Percentiles rank a stretch among this genome's conserved stretches.
Conservation (phyloP, 345 rosid species). For the Moringa oleifera region DNA sequence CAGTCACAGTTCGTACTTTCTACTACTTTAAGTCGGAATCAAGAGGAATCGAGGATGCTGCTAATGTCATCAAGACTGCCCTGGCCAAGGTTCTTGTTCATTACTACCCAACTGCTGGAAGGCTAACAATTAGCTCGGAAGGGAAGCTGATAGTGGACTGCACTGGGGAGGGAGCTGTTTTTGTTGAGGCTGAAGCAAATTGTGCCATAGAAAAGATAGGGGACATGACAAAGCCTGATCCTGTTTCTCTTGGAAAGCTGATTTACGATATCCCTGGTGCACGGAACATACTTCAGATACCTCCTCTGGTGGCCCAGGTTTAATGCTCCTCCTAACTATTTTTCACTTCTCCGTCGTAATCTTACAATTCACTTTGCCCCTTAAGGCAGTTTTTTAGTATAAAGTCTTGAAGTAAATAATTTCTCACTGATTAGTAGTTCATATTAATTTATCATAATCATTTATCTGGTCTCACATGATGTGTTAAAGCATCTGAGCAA, state of each 20-base stretch:
- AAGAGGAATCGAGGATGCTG: slow-evolving; percentile 61
- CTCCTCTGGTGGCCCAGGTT: slow-evolving; percentile 75
- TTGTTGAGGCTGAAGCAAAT: slow-evolving; percentile 78
- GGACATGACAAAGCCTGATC: slow-evolving; percentile 57
- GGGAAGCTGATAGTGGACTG: slow-evolving; percentile 76
- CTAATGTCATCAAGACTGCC: slow-evolving; percentile 50
- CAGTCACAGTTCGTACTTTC: slow-evolving; percentile 65
- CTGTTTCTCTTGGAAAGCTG: slow-evolving; percentile 66
- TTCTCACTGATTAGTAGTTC: too few species aligned
- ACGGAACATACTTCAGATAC: slow-evolving; percentile 71
- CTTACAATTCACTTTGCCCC: neutral
- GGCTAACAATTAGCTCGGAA: slow-evolving; percentile 62
- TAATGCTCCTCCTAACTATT: neutral
- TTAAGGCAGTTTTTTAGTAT: too few species aligned
- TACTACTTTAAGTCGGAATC: slow-evolving; percentile 68
- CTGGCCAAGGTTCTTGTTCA: slow-evolving; percentile 65
- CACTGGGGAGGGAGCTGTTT: slow-evolving; percentile 76
- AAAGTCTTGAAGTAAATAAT: too few species aligned
- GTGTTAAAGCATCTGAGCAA: too few species aligned
- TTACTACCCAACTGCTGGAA: slow-evolving; percentile 72
- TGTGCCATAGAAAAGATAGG: slow-evolving; percentile 46
- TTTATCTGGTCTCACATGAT: too few species aligned
- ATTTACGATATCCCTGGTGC: slow-evolving; percentile 71
- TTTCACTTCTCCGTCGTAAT: neutral
- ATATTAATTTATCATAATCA: too few species aligned